Conservation (phyloP, 768 basidiomycete species). For the Lactifluus piperatus region DNA sequence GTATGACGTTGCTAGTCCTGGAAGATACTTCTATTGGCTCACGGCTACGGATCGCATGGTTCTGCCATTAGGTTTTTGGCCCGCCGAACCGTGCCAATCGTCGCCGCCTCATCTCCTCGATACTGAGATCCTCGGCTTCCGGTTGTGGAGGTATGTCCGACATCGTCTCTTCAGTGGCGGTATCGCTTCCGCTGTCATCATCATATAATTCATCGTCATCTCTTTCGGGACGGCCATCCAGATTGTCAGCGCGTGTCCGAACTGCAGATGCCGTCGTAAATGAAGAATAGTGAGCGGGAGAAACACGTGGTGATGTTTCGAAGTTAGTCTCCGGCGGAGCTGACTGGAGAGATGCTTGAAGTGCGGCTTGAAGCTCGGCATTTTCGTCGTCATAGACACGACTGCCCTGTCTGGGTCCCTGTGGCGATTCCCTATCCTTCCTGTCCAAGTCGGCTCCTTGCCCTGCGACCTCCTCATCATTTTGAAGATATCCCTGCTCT, state of each 20-base stretch:
- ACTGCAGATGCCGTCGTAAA: constrained; percentile 2
- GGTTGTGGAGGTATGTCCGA: constrained; percentile 6
- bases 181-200: background rate
- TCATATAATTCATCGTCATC: background rate
- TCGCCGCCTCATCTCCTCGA: constrained; percentile 30
- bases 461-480: constrained; percentile 20
- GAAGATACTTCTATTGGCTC: background rate
- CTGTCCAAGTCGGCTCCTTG: background rate
- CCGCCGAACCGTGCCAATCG: constrained; percentile 27
- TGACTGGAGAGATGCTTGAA: constrained; percentile 70
- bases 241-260: background rate
- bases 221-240: background rate
- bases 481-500: constrained; percentile 21
- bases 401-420: constrained; percentile 18
- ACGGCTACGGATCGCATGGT: background rate
- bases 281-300: constrained; percentile 9
- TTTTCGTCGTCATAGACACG: constrained; percentile 83
- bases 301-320: constrained; percentile 18
- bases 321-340: constrained; percentile 43
- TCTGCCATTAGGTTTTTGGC: background rate
- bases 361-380: constrained; percentile 76
- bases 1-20: background rate
- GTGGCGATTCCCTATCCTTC: background rate
- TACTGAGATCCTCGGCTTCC: background rate
- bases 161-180: constrained; percentile 12